Base-by-base conservation (phyloP, 23 red algal species). In the Agarophyton chilense region DNA sequence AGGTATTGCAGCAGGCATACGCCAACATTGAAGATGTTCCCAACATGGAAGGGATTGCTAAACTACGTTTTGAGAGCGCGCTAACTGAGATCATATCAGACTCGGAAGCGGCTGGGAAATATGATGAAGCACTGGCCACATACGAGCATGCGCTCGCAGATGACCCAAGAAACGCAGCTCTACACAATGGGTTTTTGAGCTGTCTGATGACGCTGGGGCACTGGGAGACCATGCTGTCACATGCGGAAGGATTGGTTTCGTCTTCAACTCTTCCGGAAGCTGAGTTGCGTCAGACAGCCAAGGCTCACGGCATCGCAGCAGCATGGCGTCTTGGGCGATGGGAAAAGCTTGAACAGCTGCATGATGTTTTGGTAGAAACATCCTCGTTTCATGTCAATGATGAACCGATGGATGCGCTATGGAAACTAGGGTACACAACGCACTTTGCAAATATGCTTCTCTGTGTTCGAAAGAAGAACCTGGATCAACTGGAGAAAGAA, bases 271-370 rank as follows among this genome's bases (percentile, higher is more conserved):
- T 77, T 12, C 32, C 11, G 17, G 77, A 82, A 52, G 58, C 58
- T 2, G 76, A 74, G 62, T 26, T 91, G 41, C 76, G 88, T 35
- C 55, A 81, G 77, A 62, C 60, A 33, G 74, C 77, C n/a, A 52
- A 81, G 39, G 60, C 92, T 21, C 61, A 92, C 24, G 95, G 90
- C 17, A 86, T 94, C 10, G 95, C 92, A 21, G 95, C 95, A 31
- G 95, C 95, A 32, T 84, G 89, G 95, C 83, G 95, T 2, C 95
- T 97, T 80, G 90, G 76, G 5, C 84, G 89, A 35, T 97, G 95
- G 95, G 90, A 97, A 21, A 72, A 72, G 36, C 43, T 97, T 44
- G 90, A 39, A 21, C 52, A 89, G 25, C 72, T 93, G 10, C 32
- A 32, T 34, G 14, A 74, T 31, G 49, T 51, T 26, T 9, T 65